These are phyloP conservation scores for Raphidocelis subcapitata DNA, from an alignment of 139 green algal genomes.

Conservation along the genomic window DNA sequence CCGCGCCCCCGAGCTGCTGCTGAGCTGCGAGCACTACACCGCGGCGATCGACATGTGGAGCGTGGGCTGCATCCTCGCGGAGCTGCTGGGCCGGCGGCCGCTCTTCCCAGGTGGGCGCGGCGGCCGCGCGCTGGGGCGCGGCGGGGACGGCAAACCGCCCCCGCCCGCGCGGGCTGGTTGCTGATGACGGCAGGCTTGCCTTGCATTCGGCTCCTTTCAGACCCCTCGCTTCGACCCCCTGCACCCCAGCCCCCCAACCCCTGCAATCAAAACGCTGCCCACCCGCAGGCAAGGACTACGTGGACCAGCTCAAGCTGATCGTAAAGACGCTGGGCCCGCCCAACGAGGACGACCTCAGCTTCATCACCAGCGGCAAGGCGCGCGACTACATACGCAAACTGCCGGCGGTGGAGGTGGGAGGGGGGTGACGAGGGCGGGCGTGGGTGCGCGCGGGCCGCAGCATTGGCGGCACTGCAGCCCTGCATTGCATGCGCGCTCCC, in stretches of 20 bases:
- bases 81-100: conserved; percentile 86
- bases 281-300: conserved; percentile 85
- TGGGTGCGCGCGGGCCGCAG: no score
- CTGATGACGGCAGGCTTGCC: no score
- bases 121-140: no score
- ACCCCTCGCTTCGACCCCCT: no score
- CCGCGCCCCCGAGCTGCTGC: conserved; percentile 91
- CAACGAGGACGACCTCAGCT: conserved; percentile 85
- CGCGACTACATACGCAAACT: conserved; percentile 79
- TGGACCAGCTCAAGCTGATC: conserved; percentile 94
- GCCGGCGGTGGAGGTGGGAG: conserved; percentile 51
- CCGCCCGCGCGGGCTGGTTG: neutral
- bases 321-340: conserved; percentile 88
- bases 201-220: no score
- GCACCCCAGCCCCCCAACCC: no score
- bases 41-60: conserved; percentile 92
- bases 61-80: conserved; percentile 92
- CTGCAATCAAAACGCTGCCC: no score
- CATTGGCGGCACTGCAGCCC: no score
- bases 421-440: no score
- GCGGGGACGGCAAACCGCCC: no score
- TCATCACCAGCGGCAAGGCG: conserved; percentile 85
- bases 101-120: conserved; percentile 50
- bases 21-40: conserved; percentile 88
- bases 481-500: no score